These are phyloP conservation scores for Aspergillus egyptiacus DNA, from an alignment of 495 filamentous ascomycete genomes.

Conservation along the genomic window DNA sequence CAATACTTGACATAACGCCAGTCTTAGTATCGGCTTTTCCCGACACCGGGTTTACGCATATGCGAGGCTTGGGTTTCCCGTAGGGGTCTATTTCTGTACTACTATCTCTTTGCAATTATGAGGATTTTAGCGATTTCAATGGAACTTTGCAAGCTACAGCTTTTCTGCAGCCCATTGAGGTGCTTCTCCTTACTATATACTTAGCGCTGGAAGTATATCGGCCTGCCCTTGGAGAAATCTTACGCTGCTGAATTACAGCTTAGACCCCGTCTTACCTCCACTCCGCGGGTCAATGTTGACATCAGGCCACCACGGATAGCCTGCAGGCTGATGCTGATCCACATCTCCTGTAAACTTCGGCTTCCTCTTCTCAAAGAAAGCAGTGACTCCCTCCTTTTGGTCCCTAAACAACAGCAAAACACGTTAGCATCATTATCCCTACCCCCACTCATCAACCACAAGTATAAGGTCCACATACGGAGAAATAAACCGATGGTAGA, in stretches of 20 bases:
- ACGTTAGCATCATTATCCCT: background rate
- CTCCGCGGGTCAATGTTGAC: slow-evolving; percentile 25
- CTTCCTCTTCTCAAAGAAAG: slow-evolving; percentile 46
- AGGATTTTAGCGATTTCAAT: slow-evolving; percentile 2
- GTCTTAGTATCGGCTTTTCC: background rate
- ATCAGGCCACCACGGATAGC: slow-evolving; percentile 31
- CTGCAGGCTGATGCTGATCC: slow-evolving; percentile 22
- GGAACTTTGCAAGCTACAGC: background rate
- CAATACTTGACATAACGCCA: background rate
- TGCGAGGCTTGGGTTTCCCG: background rate
- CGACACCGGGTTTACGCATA: background rate
- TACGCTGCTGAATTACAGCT: slow-evolving; percentile 20
- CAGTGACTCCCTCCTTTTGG: slow-evolving; percentile 41
- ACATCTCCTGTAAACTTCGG: slow-evolving; percentile 44
- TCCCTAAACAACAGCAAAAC: slow-evolving; percentile 24
- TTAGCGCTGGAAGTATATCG: no score
- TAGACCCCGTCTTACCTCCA: slow-evolving; percentile 16
- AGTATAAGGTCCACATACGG: slow-evolving; percentile 18
- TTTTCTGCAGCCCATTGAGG: background rate
- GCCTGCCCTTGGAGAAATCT: no score
- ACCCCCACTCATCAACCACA: background rate
- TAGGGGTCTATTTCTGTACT: background rate
- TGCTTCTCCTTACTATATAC: no score
- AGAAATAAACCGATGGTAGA: slow-evolving; percentile 50
- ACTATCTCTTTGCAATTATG: background rate